Conservation (phyloP, 768 basidiomycete species). For the Rhodosporidiobolus sp. region DNA sequence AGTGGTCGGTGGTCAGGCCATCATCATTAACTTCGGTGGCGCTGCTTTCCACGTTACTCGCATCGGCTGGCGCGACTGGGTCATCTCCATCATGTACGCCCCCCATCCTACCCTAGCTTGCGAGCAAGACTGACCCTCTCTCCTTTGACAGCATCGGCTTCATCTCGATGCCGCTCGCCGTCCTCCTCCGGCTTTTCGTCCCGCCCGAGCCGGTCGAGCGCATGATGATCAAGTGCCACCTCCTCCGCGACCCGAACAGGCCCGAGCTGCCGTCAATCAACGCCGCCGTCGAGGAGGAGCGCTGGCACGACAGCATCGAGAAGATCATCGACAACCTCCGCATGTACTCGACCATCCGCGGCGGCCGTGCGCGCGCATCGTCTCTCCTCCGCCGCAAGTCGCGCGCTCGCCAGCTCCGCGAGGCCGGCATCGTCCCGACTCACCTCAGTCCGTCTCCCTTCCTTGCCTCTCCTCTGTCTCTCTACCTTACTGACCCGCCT, state of each 20-base stretch:
- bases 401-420: slow-evolving; percentile 12
- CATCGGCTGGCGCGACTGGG: slow-evolving; percentile 84
- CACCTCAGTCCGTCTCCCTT: slow-evolving; percentile 24
- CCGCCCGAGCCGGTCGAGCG: slow-evolving; percentile 77
- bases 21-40: slow-evolving; percentile 88
- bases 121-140: neutral
- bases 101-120: neutral
- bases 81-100: slow-evolving; percentile 67
- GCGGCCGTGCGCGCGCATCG: slow-evolving; percentile 52
- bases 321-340: slow-evolving; percentile 80
- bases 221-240: slow-evolving; percentile 56
- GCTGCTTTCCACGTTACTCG: slow-evolving; percentile 83
- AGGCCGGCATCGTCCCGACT: slow-evolving; percentile 41
- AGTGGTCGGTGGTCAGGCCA: slow-evolving; percentile 82
- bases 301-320: slow-evolving; percentile 63
- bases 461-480: slow-evolving; percentile 24
- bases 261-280: slow-evolving; percentile 56
- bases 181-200: slow-evolving; percentile 64
- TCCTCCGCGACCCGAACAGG: slow-evolving; percentile 63
- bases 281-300: slow-evolving; percentile 27
- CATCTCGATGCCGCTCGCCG: slow-evolving; percentile 83
- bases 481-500: no score
- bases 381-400: slow-evolving; percentile 16
- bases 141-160: slow-evolving; percentile 58
- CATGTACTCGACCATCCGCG: slow-evolving; percentile 77